Conservation (phyloP, 2,329 filamentous ascomycete species). For the Phoma sp. region DNA sequence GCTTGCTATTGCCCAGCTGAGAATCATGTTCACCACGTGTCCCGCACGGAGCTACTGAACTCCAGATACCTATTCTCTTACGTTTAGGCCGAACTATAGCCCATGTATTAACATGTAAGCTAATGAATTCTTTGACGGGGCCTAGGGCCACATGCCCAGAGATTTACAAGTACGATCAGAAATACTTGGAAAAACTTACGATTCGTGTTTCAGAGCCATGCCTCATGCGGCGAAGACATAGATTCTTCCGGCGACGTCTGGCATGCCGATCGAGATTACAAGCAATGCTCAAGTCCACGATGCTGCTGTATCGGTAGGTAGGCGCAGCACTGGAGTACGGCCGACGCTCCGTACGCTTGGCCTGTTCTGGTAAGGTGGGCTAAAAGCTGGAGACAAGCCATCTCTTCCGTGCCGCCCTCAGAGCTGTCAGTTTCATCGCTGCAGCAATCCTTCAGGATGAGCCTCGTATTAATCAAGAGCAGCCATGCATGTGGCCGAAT, state of each 20-base stretch:
- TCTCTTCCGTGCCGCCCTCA: background rate
- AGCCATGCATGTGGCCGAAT: background rate
- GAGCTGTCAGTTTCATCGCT: background rate
- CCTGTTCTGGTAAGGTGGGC: background rate
- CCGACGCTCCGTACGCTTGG: background rate
- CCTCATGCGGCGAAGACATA: too few relatives aligned
- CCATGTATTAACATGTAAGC: too few relatives aligned
- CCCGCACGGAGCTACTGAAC: background rate
- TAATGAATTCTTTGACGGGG: too few relatives aligned
- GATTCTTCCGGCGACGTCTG: too few relatives aligned
- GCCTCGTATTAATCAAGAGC: background rate
- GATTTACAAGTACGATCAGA: too few relatives aligned
- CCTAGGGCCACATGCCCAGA: too few relatives aligned
- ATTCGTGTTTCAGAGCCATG: too few relatives aligned
- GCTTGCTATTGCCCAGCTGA: background rate
- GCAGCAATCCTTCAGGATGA: background rate
- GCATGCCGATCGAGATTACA: too few relatives aligned
- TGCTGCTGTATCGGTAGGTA: too few relatives aligned
- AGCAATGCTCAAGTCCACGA: too few relatives aligned
- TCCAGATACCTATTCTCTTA: slow-evolving; percentile 6
- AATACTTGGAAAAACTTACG: too few relatives aligned
- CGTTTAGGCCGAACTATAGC: background rate
- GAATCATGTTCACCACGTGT: slow-evolving; percentile 1
- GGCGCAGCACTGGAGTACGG: too few relatives aligned
- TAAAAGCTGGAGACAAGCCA: background rate